Conservation (phyloP, 1,139 yeast species). For the Sugiyamaella grinbergsii region DNA sequence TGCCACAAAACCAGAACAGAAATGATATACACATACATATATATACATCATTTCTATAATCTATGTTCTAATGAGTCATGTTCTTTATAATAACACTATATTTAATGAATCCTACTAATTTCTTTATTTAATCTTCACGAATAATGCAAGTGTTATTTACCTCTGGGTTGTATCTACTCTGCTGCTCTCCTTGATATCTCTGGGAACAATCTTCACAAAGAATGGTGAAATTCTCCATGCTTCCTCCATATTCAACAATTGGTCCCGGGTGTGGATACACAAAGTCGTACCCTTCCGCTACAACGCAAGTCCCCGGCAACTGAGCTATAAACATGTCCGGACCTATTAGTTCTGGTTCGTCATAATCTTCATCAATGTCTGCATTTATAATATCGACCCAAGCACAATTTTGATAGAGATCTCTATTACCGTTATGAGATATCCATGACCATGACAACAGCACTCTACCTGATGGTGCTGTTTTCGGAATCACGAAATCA, state of each 20-base stretch:
- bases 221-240: constrained; percentile 28
- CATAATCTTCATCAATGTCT: constrained; percentile 17
- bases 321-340: constrained; percentile 34
- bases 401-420: constrained; percentile 38
- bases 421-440: constrained; percentile 35
- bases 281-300: constrained; percentile 35
- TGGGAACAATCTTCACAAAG: constrained; percentile 25
- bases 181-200: constrained; percentile 5
- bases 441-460: constrained; percentile 38
- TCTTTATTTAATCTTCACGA: constrained; percentile 1
- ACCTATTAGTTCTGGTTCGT: constrained; percentile 19
- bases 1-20: constrained; percentile 30
- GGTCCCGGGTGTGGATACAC: constrained; percentile 35
- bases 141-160: constrained; percentile 21
- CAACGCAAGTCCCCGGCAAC: constrained; percentile 30
- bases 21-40: background rate
- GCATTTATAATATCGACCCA: constrained; percentile 34
- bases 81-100: constrained; percentile 1
- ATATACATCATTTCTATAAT: background rate
- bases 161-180: constrained; percentile 15
- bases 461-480: constrained; percentile 35
- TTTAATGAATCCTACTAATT: constrained; percentile 7
- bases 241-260: constrained; percentile 34
- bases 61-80: constrained; percentile 6
- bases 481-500: constrained; percentile 31